Evolutionary conservation across 2,329 filamentous ascomycete genomes (phyloP).

Genomic region (Pseudogymnoascus sp.): DNA sequence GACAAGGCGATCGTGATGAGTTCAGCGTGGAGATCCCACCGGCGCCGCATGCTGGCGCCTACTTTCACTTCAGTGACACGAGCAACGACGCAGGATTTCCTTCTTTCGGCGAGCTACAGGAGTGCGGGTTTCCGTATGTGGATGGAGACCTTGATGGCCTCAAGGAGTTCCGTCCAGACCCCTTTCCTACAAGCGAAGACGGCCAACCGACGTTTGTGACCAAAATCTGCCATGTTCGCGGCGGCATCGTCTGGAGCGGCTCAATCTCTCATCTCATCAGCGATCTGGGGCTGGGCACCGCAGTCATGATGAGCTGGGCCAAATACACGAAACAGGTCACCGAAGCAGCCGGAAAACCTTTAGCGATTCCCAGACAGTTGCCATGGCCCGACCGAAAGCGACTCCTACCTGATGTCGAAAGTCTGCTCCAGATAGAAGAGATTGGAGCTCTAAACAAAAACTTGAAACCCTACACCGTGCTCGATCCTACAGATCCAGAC

Average conservation of each 20-base stretch:
- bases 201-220: background rate
- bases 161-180: background rate
- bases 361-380: background rate
- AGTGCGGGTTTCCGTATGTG: background rate
- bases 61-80: background rate
- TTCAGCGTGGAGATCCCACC: background rate
- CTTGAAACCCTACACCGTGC: background rate
- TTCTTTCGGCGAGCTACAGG: background rate
- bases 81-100: background rate
- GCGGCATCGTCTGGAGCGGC: background rate
- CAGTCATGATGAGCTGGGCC: background rate
- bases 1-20: background rate
- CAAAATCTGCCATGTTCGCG: background rate
- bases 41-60: constrained; percentile 1
- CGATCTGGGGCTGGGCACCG: background rate
- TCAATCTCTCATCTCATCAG: background rate
- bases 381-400: background rate
- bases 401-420: background rate
- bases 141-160: constrained; percentile 8
- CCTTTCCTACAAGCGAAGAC: background rate
- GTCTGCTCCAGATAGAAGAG: background rate
- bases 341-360: background rate
- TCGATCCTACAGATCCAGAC: background rate
- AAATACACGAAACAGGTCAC: constrained; percentile 7
- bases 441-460: background rate